Evolutionary conservation across 1,284 basidiomycete genomes (phyloP).

Genomic region (Vanrija pseudolonga): DNA sequence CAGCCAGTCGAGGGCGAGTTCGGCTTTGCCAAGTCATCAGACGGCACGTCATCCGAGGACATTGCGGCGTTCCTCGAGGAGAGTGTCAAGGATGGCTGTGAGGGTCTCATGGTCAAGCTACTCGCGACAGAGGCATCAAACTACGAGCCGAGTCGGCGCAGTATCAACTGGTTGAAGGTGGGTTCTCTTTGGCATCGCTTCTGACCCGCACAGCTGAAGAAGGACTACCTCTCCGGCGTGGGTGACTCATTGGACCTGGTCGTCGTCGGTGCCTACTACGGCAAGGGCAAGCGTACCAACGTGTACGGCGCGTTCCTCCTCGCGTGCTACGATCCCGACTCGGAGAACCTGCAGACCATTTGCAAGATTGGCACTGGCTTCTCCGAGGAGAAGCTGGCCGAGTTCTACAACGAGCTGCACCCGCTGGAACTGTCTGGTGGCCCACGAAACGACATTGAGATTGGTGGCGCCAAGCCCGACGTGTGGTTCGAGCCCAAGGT

Average conservation of each 20-base stretch:
- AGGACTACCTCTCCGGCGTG: constrained; percentile 93
- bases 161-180: constrained; percentile 98
- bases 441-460: constrained; percentile 67
- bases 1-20: constrained; percentile 82
- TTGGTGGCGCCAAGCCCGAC: constrained; percentile 87
- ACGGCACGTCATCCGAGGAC: constrained; percentile 85
- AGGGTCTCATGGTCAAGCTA: constrained; percentile 99
- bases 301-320: constrained; percentile 94
- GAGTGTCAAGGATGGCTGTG: constrained; percentile 95
- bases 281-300: constrained; percentile 95
- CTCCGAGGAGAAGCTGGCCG: constrained; percentile 80
- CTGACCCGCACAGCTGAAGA: constrained; percentile 68
- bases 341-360: constrained; percentile 89
- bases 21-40: constrained; percentile 84
- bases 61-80: constrained; percentile 94
- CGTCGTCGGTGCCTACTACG: constrained; percentile 93
- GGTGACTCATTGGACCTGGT: constrained; percentile 97
- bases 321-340: constrained; percentile 87
- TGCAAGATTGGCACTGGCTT: constrained; percentile 99
- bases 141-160: constrained; percentile 91
- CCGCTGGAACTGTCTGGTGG: constrained; percentile 59
- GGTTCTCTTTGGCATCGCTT: constrained; percentile 9
- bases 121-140: constrained; percentile 82
- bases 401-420: constrained; percentile 78
- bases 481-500: constrained; percentile 92